A percentile compares a stretch with the other conserved stretches of the same genome.
Evolutionary conservation across 805 yeast species (phyloP).

Genomic region (Grigorovia transvaalensis): DNA sequence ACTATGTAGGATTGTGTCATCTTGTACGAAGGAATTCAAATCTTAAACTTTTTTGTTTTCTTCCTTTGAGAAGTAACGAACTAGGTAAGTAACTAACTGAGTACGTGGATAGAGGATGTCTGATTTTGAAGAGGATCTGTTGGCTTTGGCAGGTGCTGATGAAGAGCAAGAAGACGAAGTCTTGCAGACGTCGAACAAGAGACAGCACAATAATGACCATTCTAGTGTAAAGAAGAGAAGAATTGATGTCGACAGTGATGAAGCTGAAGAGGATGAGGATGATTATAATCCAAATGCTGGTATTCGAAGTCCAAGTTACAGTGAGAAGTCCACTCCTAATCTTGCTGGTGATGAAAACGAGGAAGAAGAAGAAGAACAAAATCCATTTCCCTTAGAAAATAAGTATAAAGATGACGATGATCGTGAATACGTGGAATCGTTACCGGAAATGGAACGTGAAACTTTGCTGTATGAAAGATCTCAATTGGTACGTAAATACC

Average conservation of each 20-base stretch:
- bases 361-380: slow-evolving; percentile 34
- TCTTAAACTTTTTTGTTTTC: not conserved
- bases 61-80: no score
- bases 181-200: slow-evolving; percentile 22
- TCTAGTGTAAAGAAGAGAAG: slow-evolving; percentile 28
- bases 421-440: slow-evolving; percentile 45
- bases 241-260: slow-evolving; percentile 22
- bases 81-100: not conserved
- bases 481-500: slow-evolving; percentile 80
- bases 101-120: slow-evolving; percentile 41
- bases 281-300: slow-evolving; percentile 29
- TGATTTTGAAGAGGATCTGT: slow-evolving; percentile 87
- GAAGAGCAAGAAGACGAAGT: slow-evolving; percentile 36
- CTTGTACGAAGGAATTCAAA: not conserved
- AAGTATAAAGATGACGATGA: slow-evolving; percentile 80
- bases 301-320: slow-evolving; percentile 2
- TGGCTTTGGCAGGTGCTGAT: slow-evolving; percentile 84
- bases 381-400: slow-evolving; percentile 91
- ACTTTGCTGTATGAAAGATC: slow-evolving; percentile 83
- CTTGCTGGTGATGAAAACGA: slow-evolving; percentile 25
- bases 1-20: not conserved
- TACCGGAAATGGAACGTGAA: slow-evolving; percentile 93
- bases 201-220: slow-evolving; percentile 21
- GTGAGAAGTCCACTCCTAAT: slow-evolving; percentile 13
- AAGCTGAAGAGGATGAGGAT: slow-evolving; percentile 30